These are phyloP conservation scores for Pseudogymnoascus pannorum DNA, from an alignment of 2,329 filamentous ascomycete genomes.

Conservation along the genomic window DNA sequence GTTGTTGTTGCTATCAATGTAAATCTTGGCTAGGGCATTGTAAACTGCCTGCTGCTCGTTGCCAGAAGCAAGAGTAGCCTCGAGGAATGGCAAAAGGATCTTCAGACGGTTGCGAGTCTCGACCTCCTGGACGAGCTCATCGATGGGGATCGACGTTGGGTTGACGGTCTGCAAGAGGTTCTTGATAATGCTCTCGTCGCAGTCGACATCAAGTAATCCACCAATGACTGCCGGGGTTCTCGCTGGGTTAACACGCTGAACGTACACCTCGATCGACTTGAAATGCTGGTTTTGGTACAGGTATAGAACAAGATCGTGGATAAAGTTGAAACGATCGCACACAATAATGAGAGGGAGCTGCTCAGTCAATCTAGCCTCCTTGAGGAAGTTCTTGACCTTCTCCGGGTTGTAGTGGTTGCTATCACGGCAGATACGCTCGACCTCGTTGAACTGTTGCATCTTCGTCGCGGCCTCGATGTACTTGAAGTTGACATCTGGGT, in stretches of 20 bases:
- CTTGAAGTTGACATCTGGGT: slow-evolving; percentile 96
- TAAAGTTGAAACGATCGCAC: slow-evolving; percentile 98
- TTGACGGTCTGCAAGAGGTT: slow-evolving; percentile 79
- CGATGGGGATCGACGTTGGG: slow-evolving; percentile 78
- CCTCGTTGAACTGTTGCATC: slow-evolving; percentile 89
- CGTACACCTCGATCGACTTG: slow-evolving; percentile 96
- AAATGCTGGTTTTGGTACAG: slow-evolving; percentile 99
- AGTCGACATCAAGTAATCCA: slow-evolving; percentile 91
- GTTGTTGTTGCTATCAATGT: slow-evolving; percentile 98
- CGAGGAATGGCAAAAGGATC: slow-evolving; percentile 90
- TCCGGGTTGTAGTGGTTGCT: slow-evolving; percentile 84
- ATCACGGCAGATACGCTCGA: slow-evolving; percentile 94
- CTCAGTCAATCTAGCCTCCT: slow-evolving; percentile 86
- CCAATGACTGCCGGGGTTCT: slow-evolving; percentile 89
- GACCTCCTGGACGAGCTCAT: slow-evolving; percentile 90
- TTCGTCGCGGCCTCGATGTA: slow-evolving; percentile 96
- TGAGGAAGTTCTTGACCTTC: slow-evolving; percentile 98
- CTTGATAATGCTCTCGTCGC: slow-evolving; percentile 95
- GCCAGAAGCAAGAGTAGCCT: slow-evolving; percentile 78
- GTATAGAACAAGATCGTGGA: slow-evolving; percentile 92
- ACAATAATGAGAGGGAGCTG: slow-evolving; percentile 96
- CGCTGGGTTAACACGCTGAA: slow-evolving; percentile 90
- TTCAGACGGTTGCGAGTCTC: slow-evolving; percentile 93
- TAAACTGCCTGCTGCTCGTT: slow-evolving; percentile 96
- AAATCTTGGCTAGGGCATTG: slow-evolving; percentile 97